phyloP scores from a whole-genome alignment of 345 rosid species.

The Boechera retrofracta region DNA sequence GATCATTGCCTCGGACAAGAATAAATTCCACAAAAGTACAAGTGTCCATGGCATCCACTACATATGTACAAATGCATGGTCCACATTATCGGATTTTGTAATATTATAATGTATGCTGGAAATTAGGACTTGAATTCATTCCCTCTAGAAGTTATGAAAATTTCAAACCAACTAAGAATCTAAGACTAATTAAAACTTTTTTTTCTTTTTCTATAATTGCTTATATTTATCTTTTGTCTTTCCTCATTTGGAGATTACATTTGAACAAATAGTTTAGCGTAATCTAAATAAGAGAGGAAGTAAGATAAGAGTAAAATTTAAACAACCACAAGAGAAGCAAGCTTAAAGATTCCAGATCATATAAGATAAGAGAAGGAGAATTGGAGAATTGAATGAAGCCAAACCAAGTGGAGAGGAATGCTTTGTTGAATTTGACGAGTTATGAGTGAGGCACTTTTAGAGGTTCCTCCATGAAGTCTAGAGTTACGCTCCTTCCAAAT shows the following conservation, averaged over 20 bases:
- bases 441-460: too few relatives aligned
- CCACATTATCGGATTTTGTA: background rate
- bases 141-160: slow-evolving; percentile 8
- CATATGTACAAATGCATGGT: background rate
- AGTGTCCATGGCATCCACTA: background rate
- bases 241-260: too few relatives aligned
- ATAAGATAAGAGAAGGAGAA: background rate
- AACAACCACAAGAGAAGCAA: background rate
- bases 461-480: too few relatives aligned
- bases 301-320: background rate
- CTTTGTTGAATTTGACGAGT: too few relatives aligned
- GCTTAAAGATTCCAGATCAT: background rate
- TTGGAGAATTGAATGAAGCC: background rate
- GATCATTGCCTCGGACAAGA: background rate
- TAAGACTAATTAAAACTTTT: too few relatives aligned
- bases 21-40: background rate
- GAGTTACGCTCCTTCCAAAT: too few relatives aligned
- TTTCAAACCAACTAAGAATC: background rate
- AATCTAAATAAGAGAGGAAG: background rate
- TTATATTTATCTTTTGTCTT: too few relatives aligned
- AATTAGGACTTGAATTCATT: background rate
- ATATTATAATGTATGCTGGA: background rate
- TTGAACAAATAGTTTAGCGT: too few relatives aligned
- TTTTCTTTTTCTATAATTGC: too few relatives aligned
- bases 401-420: too few relatives aligned